Evolutionary conservation across 768 basidiomycete species (phyloP).

Genomic region (Russula abietina): DNA sequence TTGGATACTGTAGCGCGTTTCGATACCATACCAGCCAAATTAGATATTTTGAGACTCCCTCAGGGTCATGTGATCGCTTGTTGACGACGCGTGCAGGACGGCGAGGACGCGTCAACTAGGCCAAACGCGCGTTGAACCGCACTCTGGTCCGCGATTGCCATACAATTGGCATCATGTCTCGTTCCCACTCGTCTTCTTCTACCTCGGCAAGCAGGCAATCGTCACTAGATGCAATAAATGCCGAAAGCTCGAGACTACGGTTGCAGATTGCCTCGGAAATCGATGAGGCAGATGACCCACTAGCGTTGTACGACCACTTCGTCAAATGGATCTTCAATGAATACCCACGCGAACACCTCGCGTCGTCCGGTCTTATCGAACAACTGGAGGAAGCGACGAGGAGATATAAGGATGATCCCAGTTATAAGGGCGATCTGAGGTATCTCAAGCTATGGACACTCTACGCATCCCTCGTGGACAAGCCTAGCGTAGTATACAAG

Average conservation of each 20-base stretch:
- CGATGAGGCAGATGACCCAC: conserved; percentile 72
- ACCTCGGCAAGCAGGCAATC: conserved; percentile 1
- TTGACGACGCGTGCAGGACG: conserved; percentile 6
- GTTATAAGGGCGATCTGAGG: conserved; percentile 81
- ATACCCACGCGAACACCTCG: conserved; percentile 62
- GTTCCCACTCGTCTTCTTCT: conserved; percentile 7
- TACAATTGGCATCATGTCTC: conserved; percentile 15
- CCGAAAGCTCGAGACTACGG: conserved; percentile 15
- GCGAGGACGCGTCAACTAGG: conserved; percentile 24
- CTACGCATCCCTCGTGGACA: conserved; percentile 76
- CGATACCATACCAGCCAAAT: too few species aligned
- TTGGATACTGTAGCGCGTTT: too few species aligned
- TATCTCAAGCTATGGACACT: conserved; percentile 90
- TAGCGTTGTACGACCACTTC: conserved; percentile 80
- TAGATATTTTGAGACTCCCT: too few species aligned
- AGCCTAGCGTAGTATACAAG: conserved; percentile 54
- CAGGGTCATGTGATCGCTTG: conserved; percentile 9
- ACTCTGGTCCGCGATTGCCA: neutral
- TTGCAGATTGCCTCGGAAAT: conserved; percentile 35
- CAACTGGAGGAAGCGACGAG: conserved; percentile 79
- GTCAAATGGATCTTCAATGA: conserved; percentile 84
- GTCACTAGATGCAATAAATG: conserved; percentile 6
- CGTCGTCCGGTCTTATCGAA: conserved; percentile 66
- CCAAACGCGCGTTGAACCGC: conserved; percentile 18
- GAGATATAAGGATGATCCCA: conserved; percentile 73